Conservation (phyloP, 371 early-diverging fungal genomes). For the Phascolomyces articulosus region DNA sequence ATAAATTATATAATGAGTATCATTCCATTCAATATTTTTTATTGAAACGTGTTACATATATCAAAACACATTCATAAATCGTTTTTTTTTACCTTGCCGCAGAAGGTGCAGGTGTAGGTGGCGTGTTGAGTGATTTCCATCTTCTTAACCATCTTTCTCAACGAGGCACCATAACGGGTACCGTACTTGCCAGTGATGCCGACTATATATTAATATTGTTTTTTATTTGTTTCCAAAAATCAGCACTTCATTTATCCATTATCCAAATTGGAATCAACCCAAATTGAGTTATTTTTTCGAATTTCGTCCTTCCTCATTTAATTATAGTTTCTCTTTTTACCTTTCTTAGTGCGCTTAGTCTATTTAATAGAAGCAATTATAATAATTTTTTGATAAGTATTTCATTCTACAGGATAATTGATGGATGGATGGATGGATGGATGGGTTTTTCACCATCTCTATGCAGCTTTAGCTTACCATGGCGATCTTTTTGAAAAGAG, state of each 20-base stretch:
- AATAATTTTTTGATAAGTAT: background rate
- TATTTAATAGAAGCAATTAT: conserved; percentile 24
- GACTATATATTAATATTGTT: conserved; percentile 47
- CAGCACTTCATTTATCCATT: background rate
- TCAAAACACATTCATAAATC: no score
- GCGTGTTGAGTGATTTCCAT: conserved; percentile 99
- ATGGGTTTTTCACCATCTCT: background rate
- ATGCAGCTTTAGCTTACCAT: conserved; percentile 6
- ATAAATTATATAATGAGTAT: background rate
- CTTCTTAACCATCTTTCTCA: conserved; percentile 99
- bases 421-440: conserved; percentile 16
- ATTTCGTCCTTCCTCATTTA: no score
- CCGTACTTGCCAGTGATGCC: conserved; percentile 99
- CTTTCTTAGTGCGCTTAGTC: conserved; percentile 99
- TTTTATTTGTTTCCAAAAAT: no score
- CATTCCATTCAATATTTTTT: background rate
- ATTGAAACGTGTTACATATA: no score
- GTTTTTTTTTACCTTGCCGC: conserved; percentile 83
- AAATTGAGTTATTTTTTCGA: no score
- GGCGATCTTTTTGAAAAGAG: conserved; percentile 6
- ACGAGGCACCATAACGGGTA: conserved; percentile 99
- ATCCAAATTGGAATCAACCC: no score
- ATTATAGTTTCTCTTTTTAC: background rate
- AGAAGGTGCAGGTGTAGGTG: conserved; percentile 99
- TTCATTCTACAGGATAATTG: no score